Evolutionary conservation across 108 stramenopile species (phyloP).

Genomic region (Parmales sp.): DNA sequence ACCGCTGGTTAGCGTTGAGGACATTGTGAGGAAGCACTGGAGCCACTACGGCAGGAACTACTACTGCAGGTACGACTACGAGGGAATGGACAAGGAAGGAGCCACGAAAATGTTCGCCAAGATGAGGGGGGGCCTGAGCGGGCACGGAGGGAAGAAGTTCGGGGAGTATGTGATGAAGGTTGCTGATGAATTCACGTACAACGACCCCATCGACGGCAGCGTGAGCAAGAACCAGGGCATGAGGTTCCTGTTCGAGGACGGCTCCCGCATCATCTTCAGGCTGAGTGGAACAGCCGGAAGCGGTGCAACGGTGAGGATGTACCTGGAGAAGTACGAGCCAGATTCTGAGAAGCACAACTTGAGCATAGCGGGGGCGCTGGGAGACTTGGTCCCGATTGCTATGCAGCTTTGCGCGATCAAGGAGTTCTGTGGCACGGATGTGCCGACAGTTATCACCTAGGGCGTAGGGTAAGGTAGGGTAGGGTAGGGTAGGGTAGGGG

Average conservation of each 20-base stretch:
- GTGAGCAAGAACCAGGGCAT: conserved; percentile 83
- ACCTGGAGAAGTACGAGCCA: conserved; percentile 93
- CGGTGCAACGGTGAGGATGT: conserved; percentile 98
- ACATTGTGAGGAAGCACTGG: conserved; percentile 93
- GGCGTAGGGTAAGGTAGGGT: too few relatives aligned
- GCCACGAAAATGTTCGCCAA: conserved; percentile 88
- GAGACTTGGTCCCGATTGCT: conserved; percentile 73
- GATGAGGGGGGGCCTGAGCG: conserved; percentile 59
- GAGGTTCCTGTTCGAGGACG: conserved; percentile 87
- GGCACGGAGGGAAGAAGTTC: conserved; percentile 57
- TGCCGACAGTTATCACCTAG: conserved; percentile 98
- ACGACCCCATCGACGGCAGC: conserved; percentile 93
- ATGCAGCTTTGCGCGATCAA: conserved; percentile 77
- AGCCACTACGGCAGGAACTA: conserved; percentile 92
- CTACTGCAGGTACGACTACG: conserved; percentile 98
- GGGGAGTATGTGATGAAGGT: conserved; percentile 73
- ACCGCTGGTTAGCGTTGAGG: conserved; percentile 86
- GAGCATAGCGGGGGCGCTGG: conserved; percentile 60
- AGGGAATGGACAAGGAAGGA: conserved; percentile 73
- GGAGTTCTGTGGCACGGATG: conserved; percentile 81
- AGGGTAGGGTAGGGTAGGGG: too few relatives aligned
- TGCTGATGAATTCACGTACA: conserved; percentile 92
- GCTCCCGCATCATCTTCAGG: conserved; percentile 93
- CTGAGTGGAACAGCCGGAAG: conserved; percentile 94
- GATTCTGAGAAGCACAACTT: conserved; percentile 55